A percentile compares a stretch with the other conserved stretches of the same genome.
phyloP scores from a whole-genome alignment of 2,329 filamentous ascomycete species.

The Scytalidium sp. region DNA sequence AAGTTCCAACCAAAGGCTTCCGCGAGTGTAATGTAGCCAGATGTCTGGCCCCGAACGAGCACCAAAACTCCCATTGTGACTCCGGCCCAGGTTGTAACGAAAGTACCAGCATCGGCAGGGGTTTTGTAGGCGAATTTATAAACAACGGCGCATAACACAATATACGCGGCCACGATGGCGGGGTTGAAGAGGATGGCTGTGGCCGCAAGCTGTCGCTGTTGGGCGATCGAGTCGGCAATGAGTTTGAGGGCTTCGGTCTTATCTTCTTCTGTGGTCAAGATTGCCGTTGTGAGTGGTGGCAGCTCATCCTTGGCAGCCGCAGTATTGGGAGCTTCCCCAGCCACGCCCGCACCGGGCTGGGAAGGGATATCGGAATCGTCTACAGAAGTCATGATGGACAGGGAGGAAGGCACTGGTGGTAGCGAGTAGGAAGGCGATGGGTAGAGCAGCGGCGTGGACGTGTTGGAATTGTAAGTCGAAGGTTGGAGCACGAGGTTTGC shows the following conservation, averaged over 20 bases:
- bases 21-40: slow-evolving; percentile 46
- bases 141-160: slow-evolving; percentile 38
- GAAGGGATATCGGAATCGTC: slow-evolving; percentile 30
- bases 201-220: slow-evolving; percentile 71
- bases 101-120: slow-evolving; percentile 48
- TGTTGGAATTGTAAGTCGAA: slow-evolving; percentile 46
- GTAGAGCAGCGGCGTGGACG: slow-evolving; percentile 62
- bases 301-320: slow-evolving; percentile 43
- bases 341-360: slow-evolving; percentile 17
- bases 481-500: slow-evolving; percentile 72
- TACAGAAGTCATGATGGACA: slow-evolving; percentile 32
- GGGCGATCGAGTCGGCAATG: slow-evolving; percentile 76
- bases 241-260: slow-evolving; percentile 67
- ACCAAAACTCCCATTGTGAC: slow-evolving; percentile 62
- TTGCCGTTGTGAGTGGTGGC: slow-evolving; percentile 61
- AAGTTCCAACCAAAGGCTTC: slow-evolving; percentile 25
- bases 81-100: slow-evolving; percentile 56
- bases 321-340: slow-evolving; percentile 26
- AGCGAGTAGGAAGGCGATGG: slow-evolving; percentile 42
- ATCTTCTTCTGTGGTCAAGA: slow-evolving; percentile 53
- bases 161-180: slow-evolving; percentile 46
- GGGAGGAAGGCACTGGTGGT: slow-evolving; percentile 32
- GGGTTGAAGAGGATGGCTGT: slow-evolving; percentile 63
- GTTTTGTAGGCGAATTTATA: slow-evolving; percentile 39
- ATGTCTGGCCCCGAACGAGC: slow-evolving; percentile 56